These are phyloP conservation scores for Canavalia gladiata DNA, from an alignment of 306 rosid genomes.

Conservation along the genomic window DNA sequence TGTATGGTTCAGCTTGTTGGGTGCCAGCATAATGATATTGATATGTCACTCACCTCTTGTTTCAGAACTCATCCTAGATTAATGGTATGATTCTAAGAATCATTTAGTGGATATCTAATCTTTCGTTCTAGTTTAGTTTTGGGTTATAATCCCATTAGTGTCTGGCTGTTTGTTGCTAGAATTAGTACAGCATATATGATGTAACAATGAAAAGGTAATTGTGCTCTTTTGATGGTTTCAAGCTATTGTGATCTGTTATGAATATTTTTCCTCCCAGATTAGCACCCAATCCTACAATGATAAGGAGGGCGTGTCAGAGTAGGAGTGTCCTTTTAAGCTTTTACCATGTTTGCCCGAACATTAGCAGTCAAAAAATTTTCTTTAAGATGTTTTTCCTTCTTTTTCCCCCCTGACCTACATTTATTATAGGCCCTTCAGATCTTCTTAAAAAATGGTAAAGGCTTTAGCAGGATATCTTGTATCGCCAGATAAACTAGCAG, in stretches of 20 bases:
- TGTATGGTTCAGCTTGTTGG: slow-evolving; percentile 78
- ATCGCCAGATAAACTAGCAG: slow-evolving; percentile 12
- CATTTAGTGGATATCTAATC: slow-evolving; percentile 1
- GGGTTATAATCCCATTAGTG: slow-evolving; percentile 8
- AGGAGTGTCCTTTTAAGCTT: slow-evolving; percentile 8
- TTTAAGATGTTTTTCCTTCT: not conserved
- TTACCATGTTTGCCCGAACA: not conserved
- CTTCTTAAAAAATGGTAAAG: not conserved
- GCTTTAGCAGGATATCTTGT: slow-evolving; percentile 5
- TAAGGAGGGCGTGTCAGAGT: slow-evolving; percentile 21
- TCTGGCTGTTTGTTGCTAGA: slow-evolving; percentile 14
- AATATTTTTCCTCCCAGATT: slow-evolving; percentile 29
- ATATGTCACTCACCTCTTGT: slow-evolving; percentile 26
- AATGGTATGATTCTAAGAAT: slow-evolving; percentile 41
- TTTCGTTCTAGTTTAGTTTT: not conserved
- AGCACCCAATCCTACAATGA: slow-evolving; percentile 14
- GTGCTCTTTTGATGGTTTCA: slow-evolving; percentile 43
- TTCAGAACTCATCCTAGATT: slow-evolving; percentile 20
- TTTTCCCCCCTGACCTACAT: slow-evolving; percentile 13
- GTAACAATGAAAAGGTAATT: slow-evolving; percentile 39
- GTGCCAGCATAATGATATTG: slow-evolving; percentile 59
- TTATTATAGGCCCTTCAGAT: slow-evolving; percentile 19
- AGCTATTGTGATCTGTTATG: not conserved
- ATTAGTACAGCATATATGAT: slow-evolving; percentile 29
- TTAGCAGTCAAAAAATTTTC: slow-evolving; percentile 20